These are phyloP conservation scores for Ceraceosorus bombacis DNA, from an alignment of 1,284 basidiomycete genomes.

Conservation along the genomic window DNA sequence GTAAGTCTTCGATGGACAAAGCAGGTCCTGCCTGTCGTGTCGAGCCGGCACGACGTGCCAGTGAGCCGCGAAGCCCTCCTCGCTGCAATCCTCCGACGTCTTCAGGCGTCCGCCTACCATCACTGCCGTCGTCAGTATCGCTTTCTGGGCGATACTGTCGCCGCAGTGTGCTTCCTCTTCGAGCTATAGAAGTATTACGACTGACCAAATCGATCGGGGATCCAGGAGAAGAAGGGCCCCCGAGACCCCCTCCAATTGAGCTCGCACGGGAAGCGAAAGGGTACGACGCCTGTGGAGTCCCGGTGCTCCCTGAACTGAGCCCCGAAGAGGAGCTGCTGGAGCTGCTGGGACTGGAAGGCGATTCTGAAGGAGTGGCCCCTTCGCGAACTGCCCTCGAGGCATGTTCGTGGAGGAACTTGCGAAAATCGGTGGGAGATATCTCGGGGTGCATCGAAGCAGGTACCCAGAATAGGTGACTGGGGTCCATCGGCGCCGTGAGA, in stretches of 20 bases:
- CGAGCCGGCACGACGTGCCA: background rate
- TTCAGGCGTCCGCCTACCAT: conserved; percentile 43
- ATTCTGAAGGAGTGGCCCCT: conserved; percentile 11
- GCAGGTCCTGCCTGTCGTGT: conserved; percentile 50
- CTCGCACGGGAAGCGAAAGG: conserved; percentile 8
- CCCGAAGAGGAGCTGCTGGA: background rate
- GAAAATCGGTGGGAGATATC: conserved; percentile 91
- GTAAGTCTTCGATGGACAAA: conserved; percentile 82
- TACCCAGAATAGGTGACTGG: conserved; percentile 80
- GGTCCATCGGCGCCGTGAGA: conserved; percentile 24
- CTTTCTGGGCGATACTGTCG: conserved; percentile 61
- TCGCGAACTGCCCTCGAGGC: conserved; percentile 52
- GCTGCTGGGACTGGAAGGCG: background rate
- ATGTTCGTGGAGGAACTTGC: conserved; percentile 88
- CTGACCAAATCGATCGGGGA: conserved; percentile 21
- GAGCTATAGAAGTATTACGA: conserved; percentile 33
- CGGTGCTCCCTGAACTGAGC: background rate
- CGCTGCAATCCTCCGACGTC: conserved; percentile 52
- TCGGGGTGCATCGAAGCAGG: conserved; percentile 92
- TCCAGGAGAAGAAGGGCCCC: conserved; percentile 8
- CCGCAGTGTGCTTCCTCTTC: conserved; percentile 41
- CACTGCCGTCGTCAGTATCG: conserved; percentile 34
- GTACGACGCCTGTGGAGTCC: background rate
- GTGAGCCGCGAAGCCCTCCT: no score
- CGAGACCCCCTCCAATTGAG: background rate